Evolutionary conservation across 1,139 yeast species (phyloP).

Genomic region (Taphrina betulina): DNA sequence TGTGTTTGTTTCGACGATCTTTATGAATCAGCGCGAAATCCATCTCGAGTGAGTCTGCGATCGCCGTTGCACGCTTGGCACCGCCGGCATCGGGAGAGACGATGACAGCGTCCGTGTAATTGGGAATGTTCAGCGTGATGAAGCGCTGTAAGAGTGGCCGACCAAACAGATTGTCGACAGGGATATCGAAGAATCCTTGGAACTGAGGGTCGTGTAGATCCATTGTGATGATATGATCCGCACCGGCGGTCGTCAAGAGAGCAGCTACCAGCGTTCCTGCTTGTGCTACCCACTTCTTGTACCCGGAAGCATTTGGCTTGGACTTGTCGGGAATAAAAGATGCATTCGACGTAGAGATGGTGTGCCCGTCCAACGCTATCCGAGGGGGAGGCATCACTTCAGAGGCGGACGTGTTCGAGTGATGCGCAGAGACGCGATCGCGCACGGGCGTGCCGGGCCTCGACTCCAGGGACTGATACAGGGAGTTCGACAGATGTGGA

Average conservation of each 20-base stretch:
- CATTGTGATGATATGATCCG: conserved; percentile 96
- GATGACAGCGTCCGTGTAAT: conserved; percentile 68
- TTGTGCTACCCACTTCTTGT: conserved; percentile 94
- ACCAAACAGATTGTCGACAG: conserved; percentile 93
- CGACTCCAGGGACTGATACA: conserved; percentile 54
- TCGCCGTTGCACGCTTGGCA: conserved; percentile 94
- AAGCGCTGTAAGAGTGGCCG: conserved; percentile 92
- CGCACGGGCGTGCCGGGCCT: conserved; percentile 45
- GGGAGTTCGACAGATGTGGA: conserved; percentile 41
- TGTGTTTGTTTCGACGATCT: conserved; percentile 55
- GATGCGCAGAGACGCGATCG: conserved; percentile 24
- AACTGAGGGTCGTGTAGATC: conserved; percentile 96
- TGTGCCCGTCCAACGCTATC: background rate
- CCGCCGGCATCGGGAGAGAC: conserved; percentile 99
- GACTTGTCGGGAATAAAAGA: conserved; percentile 43
- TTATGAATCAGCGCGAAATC: conserved; percentile 96
- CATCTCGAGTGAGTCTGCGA: conserved; percentile 87
- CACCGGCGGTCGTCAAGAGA: conserved; percentile 92
- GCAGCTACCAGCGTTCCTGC: conserved; percentile 81
- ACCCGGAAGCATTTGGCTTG: conserved; percentile 53
- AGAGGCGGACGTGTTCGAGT: background rate
- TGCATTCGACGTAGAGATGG: conserved; percentile 19
- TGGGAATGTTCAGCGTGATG: conserved; percentile 70
- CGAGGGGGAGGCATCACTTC: conserved; percentile 7
- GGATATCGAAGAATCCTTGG: conserved; percentile 94